Percentiles rank a stretch among this genome's conserved stretches.
Conservation (phyloP, 106 monocot species). For the Chionographis japonica region DNA sequence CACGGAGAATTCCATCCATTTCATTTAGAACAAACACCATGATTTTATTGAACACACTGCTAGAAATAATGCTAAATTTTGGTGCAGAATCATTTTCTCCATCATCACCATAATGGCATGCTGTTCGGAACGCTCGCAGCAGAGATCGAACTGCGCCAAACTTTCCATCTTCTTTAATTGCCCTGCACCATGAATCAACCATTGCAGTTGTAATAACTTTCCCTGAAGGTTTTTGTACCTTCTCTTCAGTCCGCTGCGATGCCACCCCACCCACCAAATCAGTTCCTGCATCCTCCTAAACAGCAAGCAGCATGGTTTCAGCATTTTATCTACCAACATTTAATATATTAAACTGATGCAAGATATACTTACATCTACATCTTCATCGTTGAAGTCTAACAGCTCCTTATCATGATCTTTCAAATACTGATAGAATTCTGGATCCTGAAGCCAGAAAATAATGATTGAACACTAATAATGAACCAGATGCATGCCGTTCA, state of each 20-base stretch:
- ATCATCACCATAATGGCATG: constrained; percentile 95
- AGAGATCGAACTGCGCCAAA: constrained; percentile 54
- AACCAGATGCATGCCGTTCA: neutral
- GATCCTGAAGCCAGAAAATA: constrained; percentile 47
- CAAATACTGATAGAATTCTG: constrained; percentile 90
- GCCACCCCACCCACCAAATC: constrained; percentile 45
- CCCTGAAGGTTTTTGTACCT: constrained; percentile 13
- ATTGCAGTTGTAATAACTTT: constrained; percentile 80
- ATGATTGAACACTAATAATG: neutral
- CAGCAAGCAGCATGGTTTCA: neutral
- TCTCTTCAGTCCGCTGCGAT: constrained; percentile 8
- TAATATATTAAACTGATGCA: neutral
- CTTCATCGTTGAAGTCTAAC: constrained; percentile 77
- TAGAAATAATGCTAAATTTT: constrained; percentile 62
- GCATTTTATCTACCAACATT: neutral
- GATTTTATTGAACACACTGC: constrained; percentile 79
- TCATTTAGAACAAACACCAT: constrained; percentile 92
- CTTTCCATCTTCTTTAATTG: constrained; percentile 47
- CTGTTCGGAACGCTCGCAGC: constrained; percentile 64
- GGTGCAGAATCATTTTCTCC: constrained; percentile 18
- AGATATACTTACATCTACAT: constrained; percentile 44
- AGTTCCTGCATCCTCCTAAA: constrained; percentile 49
- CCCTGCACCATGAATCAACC: constrained; percentile 76
- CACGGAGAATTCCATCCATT: constrained; percentile 83
- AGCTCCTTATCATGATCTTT: constrained; percentile 93